phyloP scores from a whole-genome alignment of 2,329 filamentous ascomycete genomes.

The Dactylellina parvicollis region DNA sequence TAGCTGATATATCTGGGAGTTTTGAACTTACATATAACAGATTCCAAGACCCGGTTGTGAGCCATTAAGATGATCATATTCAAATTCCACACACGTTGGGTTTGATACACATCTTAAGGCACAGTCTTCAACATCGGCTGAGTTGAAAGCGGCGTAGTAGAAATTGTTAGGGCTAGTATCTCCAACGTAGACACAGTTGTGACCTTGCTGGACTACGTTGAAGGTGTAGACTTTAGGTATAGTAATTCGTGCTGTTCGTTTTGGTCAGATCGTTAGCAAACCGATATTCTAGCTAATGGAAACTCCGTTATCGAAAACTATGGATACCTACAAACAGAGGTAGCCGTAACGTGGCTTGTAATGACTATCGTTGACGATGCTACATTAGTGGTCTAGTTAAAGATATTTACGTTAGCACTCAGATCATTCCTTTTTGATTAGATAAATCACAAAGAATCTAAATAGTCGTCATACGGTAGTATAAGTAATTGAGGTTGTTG shows the following conservation, averaged over 20 bases:
- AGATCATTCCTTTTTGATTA: conserved; percentile 7
- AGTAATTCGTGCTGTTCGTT: conserved; percentile 6
- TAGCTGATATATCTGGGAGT: conserved; percentile 6
- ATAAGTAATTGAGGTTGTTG: conserved; percentile 6
- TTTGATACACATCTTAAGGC: conserved; percentile 6
- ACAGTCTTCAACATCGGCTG: conserved; percentile 5
- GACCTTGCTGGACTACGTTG: conserved; percentile 5
- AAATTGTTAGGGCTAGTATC: conserved; percentile 5
- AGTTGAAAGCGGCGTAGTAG: conserved; percentile 5
- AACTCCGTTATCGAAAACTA: conserved; percentile 4
- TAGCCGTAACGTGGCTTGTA: conserved; percentile 5
- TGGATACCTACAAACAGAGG: conserved; percentile 2
- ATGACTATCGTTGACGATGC: conserved; percentile 5
- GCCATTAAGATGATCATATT: conserved; percentile 6
- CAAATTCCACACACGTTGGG: conserved; percentile 5
- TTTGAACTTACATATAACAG: conserved; percentile 7
- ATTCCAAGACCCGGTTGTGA: conserved; percentile 5
- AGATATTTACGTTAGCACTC: conserved; percentile 4
- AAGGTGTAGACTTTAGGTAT: conserved; percentile 6
- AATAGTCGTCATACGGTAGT: conserved; percentile 6
- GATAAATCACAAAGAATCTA: conserved; percentile 5
- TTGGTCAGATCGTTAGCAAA: conserved; percentile 6
- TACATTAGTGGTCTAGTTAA: conserved; percentile 6
- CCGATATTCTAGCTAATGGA: conserved; percentile 6
- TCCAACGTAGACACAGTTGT: conserved; percentile 4